Base-by-base conservation (phyloP, 2,329 filamentous ascomycete species). In the Neonectria ditissima region DNA sequence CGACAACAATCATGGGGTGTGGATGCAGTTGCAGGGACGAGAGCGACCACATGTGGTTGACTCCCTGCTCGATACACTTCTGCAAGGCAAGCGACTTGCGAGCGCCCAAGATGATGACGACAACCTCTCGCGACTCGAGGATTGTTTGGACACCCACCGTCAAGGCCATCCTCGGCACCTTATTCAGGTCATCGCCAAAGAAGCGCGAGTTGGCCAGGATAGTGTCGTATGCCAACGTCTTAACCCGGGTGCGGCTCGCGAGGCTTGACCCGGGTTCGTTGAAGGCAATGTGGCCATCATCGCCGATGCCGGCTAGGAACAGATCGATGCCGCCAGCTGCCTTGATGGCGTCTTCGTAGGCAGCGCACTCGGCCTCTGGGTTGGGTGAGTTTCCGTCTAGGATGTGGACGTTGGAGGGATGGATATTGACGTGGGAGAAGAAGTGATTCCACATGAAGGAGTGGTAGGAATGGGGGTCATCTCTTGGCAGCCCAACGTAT, bases 381-480 rank as follows among this genome's bases (percentile, higher is more conserved):
- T 93, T 91, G 14, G 86, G 80, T 0, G 92, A 92, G 75, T 94
- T 95, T 73, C 92, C 92, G 75, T 95, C 88, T 41, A 95, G 86
- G 73, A 96, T 93, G 80, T 97, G 90, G 76, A 96, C 93, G 77
- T 95, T 94, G 74, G 87, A 86, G 5, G 93, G 93, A 69, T 89
- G 87, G 71, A 96, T 90, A 75, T 97, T 92, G 72, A 96, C 90
- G 71, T 88, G 92, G 45, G 91, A 92, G 84, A 97, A 97, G 84
- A 97, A 93, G 81, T 96, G 86, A 80, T 92, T 92, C 87, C 94
- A 97, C 93, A 97, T 96, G 83, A 96, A 97, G 69, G 90, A 92
- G 82, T 97, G 93, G 80, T 97, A 97, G 73, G 90, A 93, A 78
- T 96, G 90, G 13, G 92, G 89, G 77, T 97, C 92, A 72, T 94